Percentiles rank a stretch among this genome's conserved stretches.
Conservation (phyloP, 208 protist genomes). For the Trypanosoma lewisi region DNA sequence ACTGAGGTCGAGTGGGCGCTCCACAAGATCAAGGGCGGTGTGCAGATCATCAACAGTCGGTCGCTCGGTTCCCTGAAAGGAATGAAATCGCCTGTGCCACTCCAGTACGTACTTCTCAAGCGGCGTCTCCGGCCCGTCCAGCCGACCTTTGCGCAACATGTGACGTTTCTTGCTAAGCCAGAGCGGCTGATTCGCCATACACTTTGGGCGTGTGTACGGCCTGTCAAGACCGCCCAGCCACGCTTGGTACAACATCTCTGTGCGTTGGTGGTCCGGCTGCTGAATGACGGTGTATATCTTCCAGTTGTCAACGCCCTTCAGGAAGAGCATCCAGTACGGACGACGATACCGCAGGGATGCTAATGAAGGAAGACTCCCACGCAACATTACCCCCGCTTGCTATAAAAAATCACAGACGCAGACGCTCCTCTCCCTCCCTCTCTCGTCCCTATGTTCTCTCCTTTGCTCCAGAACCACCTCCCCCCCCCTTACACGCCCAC, state of each 20-base stretch:
- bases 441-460: background rate
- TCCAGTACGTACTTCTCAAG: conserved; percentile 89
- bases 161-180: conserved; percentile 91
- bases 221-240: conserved; percentile 90
- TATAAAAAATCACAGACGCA: background rate
- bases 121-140: conserved; percentile 82
- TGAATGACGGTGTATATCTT: conserved; percentile 91
- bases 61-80: conserved; percentile 76
- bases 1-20: conserved; percentile 87
- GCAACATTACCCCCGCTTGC: conserved; percentile 28
- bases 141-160: conserved; percentile 71
- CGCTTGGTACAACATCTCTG: conserved; percentile 92
- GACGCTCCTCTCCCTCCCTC: conserved; percentile 5
- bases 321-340: conserved; percentile 88
- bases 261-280: conserved; percentile 89
- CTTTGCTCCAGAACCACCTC: background rate
- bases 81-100: conserved; percentile 82
- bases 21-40: conserved; percentile 86
- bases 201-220: conserved; percentile 87
- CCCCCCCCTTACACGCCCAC: background rate
- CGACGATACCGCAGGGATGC: conserved; percentile 50
- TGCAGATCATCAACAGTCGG: conserved; percentile 87
- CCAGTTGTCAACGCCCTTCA: conserved; percentile 90
- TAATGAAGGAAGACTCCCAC: conserved; percentile 15
- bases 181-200: conserved; percentile 86